Base-by-base conservation (phyloP, 2,329 filamentous ascomycete genomes). In the Cladosporium sp. region DNA sequence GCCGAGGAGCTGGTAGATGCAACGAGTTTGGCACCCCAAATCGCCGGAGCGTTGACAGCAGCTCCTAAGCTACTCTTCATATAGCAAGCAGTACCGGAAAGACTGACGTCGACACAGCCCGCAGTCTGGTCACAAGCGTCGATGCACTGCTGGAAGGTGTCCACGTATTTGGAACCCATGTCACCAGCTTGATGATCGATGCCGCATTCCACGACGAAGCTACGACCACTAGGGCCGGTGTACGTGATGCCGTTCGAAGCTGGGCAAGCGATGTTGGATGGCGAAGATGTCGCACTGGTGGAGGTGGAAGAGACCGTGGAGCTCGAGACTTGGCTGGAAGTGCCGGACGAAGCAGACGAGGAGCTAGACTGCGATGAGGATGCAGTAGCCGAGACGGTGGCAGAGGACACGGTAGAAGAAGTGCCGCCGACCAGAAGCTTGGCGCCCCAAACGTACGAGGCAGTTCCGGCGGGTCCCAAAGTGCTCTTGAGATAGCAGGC, bases 101-200 rank as follows among this genome's bases (percentile, higher is more conserved):
- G 60, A 9, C 65, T 66, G 25, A 73, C 67, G 38, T 73, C 68
- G 12, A 73, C 66, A 61, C 72, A 73, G 19, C 66, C 67, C 5
- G 62, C 20, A 0, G 62, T 69, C 20, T 58, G 61, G 17, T 67
- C 69, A 55, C 71, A 73, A 17, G 64, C 62, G 30, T 65, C 63
- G 55, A 72, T 70, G 51, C 71, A 73, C 36, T 60, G 50, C 28
- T 64, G 58, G 45, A 73, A 64, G 51, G 36, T 65, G 5, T 40
- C 25, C 19, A 63, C 63, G 17, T 58, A 62, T 5, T 58, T 58
- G 25, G 30, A 60, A 11, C 22, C 37, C 58, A 71, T 63, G 58
- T 72, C 67, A 34, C 69, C 69, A 5, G 61, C 68, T 9, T 59
- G 49, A 45, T 71, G 67, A 40, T 72, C 69, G 19, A 68, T 64